Percentiles rank a stretch among this genome's conserved stretches.
Evolutionary conservation across 495 filamentous ascomycete species (phyloP).

Genomic region (Parathielavia hyrcaniae): DNA sequence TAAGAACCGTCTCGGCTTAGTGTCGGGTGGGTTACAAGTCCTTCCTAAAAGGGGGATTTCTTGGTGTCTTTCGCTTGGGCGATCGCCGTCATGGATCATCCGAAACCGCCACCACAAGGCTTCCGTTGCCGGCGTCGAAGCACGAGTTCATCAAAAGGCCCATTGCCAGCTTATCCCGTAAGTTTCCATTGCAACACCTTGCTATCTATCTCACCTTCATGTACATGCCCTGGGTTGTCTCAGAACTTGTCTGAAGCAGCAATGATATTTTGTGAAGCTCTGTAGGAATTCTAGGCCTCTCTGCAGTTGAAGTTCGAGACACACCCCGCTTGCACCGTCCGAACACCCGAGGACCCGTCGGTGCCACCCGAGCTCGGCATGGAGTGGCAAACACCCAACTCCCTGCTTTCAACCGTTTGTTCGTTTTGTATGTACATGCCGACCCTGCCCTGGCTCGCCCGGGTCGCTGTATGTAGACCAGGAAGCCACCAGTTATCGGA

Average conservation of each 20-base stretch:
- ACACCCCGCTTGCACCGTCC: slow-evolving; percentile 11
- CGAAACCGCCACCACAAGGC: not conserved
- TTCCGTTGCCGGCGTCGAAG: not conserved
- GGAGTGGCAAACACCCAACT: slow-evolving; percentile 13
- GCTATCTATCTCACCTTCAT: too few relatives aligned
- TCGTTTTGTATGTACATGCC: not conserved
- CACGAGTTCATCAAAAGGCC: not conserved
- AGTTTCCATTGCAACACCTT: too few relatives aligned
- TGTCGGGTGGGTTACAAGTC: too few relatives aligned
- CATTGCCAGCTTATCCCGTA: not conserved
- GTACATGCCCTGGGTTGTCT: not conserved
- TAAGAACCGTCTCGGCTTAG: too few relatives aligned
- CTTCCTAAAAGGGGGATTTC: not conserved
- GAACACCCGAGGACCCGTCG: slow-evolving; percentile 8
- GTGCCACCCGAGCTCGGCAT: slow-evolving; percentile 10
- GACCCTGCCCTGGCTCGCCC: too few relatives aligned
- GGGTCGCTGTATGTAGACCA: slow-evolving; percentile 7
- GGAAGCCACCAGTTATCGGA: not conserved
- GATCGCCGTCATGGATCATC: slow-evolving; percentile 10
- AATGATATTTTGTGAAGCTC: not conserved
- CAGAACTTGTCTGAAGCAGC: not conserved
- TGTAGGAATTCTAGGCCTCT: too few relatives aligned
- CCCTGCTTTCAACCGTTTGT: slow-evolving; percentile 13
- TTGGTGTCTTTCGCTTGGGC: not conserved
- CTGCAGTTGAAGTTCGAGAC: slow-evolving; percentile 12